phyloP scores from a whole-genome alignment of 116 monocot species.

The Trichopus zeylanicus region DNA sequence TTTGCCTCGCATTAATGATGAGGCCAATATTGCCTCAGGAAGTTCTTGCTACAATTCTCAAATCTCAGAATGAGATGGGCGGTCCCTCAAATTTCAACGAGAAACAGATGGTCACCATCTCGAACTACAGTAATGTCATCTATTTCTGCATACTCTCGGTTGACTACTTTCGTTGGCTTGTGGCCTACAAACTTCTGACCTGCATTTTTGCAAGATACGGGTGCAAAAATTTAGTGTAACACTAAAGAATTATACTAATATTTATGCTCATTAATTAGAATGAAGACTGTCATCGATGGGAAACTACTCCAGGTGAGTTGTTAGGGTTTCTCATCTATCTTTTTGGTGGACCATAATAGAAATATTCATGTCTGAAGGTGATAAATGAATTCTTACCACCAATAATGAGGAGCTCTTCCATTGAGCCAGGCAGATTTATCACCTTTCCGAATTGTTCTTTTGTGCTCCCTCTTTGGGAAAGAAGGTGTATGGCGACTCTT shows the following conservation, averaged over 20 bases:
- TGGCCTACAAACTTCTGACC: conserved; percentile 43
- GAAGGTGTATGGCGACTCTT: conserved; percentile 47
- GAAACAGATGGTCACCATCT: conserved; percentile 69
- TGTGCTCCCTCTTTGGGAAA: conserved; percentile 4
- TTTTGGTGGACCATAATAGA: not conserved
- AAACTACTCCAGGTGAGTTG: too few species aligned
- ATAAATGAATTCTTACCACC: conserved; percentile 26
- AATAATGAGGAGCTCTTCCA: conserved; percentile 53
- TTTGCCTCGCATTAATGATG: not conserved
- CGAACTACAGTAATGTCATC: conserved; percentile 51
- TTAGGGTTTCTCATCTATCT: too few species aligned
- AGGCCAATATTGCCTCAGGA: not conserved
- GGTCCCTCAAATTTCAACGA: conserved; percentile 16
- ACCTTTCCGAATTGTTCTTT: conserved; percentile 29
- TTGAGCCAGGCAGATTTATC: conserved; percentile 41
- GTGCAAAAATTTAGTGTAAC: not conserved
- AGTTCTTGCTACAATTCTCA: not conserved
- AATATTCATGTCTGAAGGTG: not conserved
- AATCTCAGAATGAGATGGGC: not conserved
- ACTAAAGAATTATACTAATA: too few species aligned
- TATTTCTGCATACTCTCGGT: conserved; percentile 57
- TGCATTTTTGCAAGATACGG: conserved; percentile 36
- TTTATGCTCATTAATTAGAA: too few species aligned
- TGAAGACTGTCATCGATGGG: too few species aligned
- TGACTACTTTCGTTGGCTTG: conserved; percentile 43